These are phyloP conservation scores for Aspergillus sclerotioniger DNA, from an alignment of 495 filamentous ascomycete genomes.

Conservation along the genomic window DNA sequence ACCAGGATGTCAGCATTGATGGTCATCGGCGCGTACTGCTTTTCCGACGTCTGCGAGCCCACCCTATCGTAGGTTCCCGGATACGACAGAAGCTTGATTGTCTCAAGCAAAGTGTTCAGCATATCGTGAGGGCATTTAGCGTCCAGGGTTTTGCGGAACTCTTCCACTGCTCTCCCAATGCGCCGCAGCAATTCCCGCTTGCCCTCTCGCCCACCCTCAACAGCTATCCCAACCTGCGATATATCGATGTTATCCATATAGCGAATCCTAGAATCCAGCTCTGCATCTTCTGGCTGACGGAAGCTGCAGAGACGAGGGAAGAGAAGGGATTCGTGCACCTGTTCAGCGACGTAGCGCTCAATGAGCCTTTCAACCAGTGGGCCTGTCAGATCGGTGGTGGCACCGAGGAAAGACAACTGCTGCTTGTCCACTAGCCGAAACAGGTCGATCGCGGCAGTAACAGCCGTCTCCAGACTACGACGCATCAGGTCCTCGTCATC, in stretches of 20 bases:
- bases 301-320: slow-evolving; percentile 80
- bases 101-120: slow-evolving; percentile 83
- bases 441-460: slow-evolving; percentile 90
- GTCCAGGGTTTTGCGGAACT: slow-evolving; percentile 81
- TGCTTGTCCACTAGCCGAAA: slow-evolving; percentile 96
- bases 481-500: slow-evolving; percentile 89
- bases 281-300: slow-evolving; percentile 77
- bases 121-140: slow-evolving; percentile 91
- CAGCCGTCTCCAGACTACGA: slow-evolving; percentile 80
- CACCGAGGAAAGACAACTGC: slow-evolving; percentile 85
- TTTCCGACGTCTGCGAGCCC: slow-evolving; percentile 50
- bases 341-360: slow-evolving; percentile 91
- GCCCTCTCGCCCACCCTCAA: slow-evolving; percentile 66
- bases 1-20: slow-evolving; percentile 97
- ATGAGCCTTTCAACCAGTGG: slow-evolving; percentile 89
- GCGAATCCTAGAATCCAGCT: slow-evolving; percentile 83
- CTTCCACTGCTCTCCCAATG: slow-evolving; percentile 75
- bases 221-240: slow-evolving; percentile 84
- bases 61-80: slow-evolving; percentile 37
- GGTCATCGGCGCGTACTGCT: slow-evolving; percentile 62
- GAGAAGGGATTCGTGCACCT: slow-evolving; percentile 82
- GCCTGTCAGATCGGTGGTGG: slow-evolving; percentile 91
- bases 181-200: slow-evolving; percentile 72
- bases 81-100: slow-evolving; percentile 77
- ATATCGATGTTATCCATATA: slow-evolving; percentile 94